Conservation (phyloP, 176 grass and related monocot species). For the Echinochloa phyllopogon region DNA sequence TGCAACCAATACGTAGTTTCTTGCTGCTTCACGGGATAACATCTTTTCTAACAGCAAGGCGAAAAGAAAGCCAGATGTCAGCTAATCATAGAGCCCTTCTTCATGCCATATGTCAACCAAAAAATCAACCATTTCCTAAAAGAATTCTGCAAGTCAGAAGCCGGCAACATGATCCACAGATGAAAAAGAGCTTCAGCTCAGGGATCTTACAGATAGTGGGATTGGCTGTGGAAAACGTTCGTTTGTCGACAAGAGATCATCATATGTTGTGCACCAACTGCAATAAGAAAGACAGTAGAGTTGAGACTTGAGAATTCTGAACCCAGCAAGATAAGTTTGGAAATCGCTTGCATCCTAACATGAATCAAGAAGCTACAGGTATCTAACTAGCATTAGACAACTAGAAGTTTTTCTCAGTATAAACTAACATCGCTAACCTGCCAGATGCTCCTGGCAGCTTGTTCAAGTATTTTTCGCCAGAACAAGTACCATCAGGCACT, state of each 20-base stretch:
- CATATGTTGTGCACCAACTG: conserved; percentile 86
- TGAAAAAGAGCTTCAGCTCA: background rate
- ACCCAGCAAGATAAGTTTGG: background rate
- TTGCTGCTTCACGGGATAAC: background rate
- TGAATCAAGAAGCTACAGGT: conserved; percentile 14
- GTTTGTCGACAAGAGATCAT: conserved; percentile 73
- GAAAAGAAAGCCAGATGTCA: background rate
- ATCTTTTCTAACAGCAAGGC: background rate
- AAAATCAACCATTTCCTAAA: conserved; percentile 93
- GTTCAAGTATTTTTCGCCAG: background rate
- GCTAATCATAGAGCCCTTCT: conserved; percentile 79
- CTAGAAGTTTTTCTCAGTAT: background rate
- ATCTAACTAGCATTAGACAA: background rate
- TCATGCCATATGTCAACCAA: conserved; percentile 88
- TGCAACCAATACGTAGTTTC: conserved; percentile 20
- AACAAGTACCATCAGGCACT: conserved; percentile 16
- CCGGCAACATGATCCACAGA: background rate
- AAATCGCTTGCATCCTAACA: background rate
- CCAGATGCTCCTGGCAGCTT: background rate
- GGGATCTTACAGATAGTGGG: conserved; percentile 71
- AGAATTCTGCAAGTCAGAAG: conserved; percentile 23
- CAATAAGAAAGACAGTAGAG: background rate
- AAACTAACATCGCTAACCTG: background rate
- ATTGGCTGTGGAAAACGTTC: conserved; percentile 72
- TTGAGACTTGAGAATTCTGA: background rate